Base-by-base conservation (phyloP, 768 basidiomycete genomes). In the Leccinum imitatum region DNA sequence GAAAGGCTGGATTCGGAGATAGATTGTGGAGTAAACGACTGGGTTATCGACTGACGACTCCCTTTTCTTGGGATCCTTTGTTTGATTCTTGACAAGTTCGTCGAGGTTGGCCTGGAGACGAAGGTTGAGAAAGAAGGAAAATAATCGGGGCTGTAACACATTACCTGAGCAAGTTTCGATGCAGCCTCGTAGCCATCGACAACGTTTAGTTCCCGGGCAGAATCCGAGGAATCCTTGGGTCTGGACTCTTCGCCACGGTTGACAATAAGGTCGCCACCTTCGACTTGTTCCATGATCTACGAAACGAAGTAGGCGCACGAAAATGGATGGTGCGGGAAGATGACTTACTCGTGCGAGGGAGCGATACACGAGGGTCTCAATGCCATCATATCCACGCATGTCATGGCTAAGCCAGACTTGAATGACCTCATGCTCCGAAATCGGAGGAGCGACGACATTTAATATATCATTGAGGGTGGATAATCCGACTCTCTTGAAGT, bases 381-480 rank as follows among this genome's bases (percentile, higher is more conserved):
- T 83, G 7, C 97, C 97, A 59, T 95, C 94, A 71, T 96, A 98
- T 17, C 97, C 97, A 63, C 84, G 81, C 95, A 99, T 95, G 65
- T 97, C 95, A 76, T 98, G 95, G 69, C 89, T 90, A 41, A 99
- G 77, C 90, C 92, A 93, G 8, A 99, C 87, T 71, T 97, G 87
- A 63, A 99, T 95, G 15, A 98, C 93, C 75, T 99, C 97, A 71
- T 98, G 96, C 73, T 96, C 95, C 25, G 95, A 92, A 67, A 98
- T 98, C 13, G 97, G 97, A 46, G 97, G 97, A 0, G 97, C 97
- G 60, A 99, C 96, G 30, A 90, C 96, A 71, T 98, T 96, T 54
- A 99, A 79, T 58, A 99, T 87, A 59, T 96, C 95, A 3, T 86
- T 92, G 27, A 98, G 77, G 3, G 95, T 94, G 10, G 92, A 93